phyloP scores from a whole-genome alignment of 1,139 yeast genomes.

The Saccharomycopsis hybrid region DNA sequence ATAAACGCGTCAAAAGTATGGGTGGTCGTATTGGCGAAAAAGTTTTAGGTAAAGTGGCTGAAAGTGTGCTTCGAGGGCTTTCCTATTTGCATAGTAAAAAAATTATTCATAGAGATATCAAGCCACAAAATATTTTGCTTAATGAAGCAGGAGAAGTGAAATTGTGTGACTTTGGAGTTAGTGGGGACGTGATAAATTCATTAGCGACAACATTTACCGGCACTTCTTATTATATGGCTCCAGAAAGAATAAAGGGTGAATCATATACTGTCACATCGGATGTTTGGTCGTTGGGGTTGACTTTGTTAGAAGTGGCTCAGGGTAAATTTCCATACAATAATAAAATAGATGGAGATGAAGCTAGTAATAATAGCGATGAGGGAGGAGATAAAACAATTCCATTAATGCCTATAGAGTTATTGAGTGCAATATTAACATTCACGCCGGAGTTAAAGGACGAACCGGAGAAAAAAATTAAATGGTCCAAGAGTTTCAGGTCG shows the following conservation, averaged over 20 bases:
- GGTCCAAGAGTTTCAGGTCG: conserved; percentile 81
- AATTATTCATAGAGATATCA: conserved; percentile 88
- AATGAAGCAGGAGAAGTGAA: conserved; percentile 76
- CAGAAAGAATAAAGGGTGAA: conserved; percentile 92
- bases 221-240: conserved; percentile 97
- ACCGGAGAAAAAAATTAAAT: conserved; percentile 64
- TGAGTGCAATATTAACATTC: conserved; percentile 73
- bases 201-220: conserved; percentile 96
- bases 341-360: conserved; percentile 26
- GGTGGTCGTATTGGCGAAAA: conserved; percentile 89
- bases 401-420: conserved; percentile 75
- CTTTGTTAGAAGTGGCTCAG: conserved; percentile 85
- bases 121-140: conserved; percentile 83
- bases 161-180: conserved; percentile 96
- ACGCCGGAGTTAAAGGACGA: conserved; percentile 76
- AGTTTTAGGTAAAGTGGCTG: conserved; percentile 85
- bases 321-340: conserved; percentile 71
- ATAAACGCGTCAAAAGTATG: conserved; percentile 52
- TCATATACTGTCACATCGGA: conserved; percentile 93
- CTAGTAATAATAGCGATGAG: conserved; percentile 31
- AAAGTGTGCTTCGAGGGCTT: conserved; percentile 74
- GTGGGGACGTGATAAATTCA: conserved; percentile 93
- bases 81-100: conserved; percentile 82
- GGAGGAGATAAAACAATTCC: conserved; percentile 38
- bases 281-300: conserved; percentile 92